Conservation (phyloP, 371 early-diverging fungal species). For the Mucor racemosus region DNA sequence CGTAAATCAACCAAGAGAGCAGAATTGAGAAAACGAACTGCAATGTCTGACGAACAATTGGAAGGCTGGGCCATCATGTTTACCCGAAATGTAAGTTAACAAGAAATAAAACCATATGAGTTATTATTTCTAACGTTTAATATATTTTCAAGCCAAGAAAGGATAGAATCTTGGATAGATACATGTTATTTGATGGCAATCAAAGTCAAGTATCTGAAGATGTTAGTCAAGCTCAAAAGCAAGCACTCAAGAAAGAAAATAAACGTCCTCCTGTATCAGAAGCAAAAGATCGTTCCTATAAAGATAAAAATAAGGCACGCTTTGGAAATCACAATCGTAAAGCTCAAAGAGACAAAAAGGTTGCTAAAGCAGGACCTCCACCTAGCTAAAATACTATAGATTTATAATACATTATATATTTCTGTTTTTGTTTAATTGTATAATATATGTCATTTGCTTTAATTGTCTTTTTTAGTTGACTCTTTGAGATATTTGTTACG, state of each 20-base stretch:
- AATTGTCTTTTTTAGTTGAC: not conserved
- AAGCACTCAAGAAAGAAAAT: constrained; percentile 13
- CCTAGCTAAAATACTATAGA: not conserved
- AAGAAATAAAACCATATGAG: not conserved
- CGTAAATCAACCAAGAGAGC: constrained; percentile 70
- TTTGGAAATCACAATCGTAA: constrained; percentile 73
- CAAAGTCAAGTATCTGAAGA: constrained; percentile 24
- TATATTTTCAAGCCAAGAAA: constrained; percentile 62
- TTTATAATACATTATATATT: not conserved
- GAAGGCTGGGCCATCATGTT: constrained; percentile 95
- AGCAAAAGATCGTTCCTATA: constrained; percentile 48
- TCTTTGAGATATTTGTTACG: constrained; percentile 73
- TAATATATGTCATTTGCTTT: not conserved
- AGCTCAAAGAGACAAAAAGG: constrained; percentile 67
- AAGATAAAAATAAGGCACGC: constrained; percentile 67
- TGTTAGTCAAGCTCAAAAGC: constrained; percentile 18
- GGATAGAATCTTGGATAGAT: constrained; percentile 64
- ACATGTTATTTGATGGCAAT: constrained; percentile 53
- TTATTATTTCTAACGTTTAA: not conserved
- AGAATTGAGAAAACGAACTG: constrained; percentile 64
- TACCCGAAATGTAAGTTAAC: constrained; percentile 72
- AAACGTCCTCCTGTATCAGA: constrained; percentile 31
- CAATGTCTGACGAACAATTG: constrained; percentile 89
- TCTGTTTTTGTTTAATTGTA: not conserved
- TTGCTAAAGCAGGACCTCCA: constrained; percentile 37